Conservation (phyloP, 108 stramenopile genomes). For the Cyclotella cryptica region DNA sequence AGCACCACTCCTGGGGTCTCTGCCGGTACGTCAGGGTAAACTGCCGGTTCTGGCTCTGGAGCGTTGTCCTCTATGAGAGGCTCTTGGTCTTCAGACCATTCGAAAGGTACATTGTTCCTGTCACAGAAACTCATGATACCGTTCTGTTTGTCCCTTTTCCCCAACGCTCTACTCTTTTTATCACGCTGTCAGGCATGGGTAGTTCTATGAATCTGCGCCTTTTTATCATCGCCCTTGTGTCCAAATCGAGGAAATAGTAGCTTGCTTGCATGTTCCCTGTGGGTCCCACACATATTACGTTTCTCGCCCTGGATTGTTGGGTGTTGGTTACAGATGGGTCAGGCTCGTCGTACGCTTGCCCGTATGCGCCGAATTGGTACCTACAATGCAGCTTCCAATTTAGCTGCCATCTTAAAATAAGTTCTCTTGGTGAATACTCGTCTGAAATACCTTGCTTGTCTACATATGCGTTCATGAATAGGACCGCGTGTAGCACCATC, state of each 20-base stretch:
- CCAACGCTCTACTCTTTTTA: slow-evolving; percentile 25
- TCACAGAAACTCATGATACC: background rate
- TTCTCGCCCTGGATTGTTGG: slow-evolving; percentile 9
- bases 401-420: background rate
- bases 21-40: background rate
- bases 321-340: slow-evolving; percentile 20
- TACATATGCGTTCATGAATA: slow-evolving; percentile 38
- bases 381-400: no score
- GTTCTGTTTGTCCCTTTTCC: slow-evolving; percentile 7
- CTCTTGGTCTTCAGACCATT: slow-evolving; percentile 12
- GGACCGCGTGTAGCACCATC: slow-evolving; percentile 17
- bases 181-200: slow-evolving; percentile 40
- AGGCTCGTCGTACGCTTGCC: no score
- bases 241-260: slow-evolving; percentile 40
- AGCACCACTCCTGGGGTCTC: slow-evolving; percentile 16
- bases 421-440: slow-evolving; percentile 9
- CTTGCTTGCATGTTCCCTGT: slow-evolving; percentile 36
- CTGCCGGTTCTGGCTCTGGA: background rate
- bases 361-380: no score
- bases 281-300: no score
- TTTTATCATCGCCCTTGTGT: slow-evolving; percentile 25
- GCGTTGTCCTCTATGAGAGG: background rate
- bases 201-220: slow-evolving; percentile 22
- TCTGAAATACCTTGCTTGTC: slow-evolving; percentile 7
- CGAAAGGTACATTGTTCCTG: background rate